phyloP scores from a whole-genome alignment of 257 asterid species.

The Solanum megistacrolobum region DNA sequence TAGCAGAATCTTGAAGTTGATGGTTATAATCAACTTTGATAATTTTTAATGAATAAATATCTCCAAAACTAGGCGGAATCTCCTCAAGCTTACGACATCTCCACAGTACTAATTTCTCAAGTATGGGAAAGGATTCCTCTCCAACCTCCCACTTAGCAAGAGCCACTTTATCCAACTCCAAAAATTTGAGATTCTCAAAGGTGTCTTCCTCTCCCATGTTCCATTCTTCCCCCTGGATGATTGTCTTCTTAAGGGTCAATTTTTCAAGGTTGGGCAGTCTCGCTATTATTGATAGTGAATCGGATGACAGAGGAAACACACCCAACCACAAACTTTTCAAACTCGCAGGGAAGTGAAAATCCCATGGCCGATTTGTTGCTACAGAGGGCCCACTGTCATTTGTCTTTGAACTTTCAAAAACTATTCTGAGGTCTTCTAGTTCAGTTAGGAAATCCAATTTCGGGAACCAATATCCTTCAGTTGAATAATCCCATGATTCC shows the following conservation, averaged over 20 bases:
- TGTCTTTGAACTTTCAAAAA: background rate
- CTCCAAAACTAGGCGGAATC: background rate
- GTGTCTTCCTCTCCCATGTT: background rate
- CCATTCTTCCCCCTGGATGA: background rate
- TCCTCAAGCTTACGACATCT: background rate
- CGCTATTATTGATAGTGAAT: background rate
- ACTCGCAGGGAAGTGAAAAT: background rate
- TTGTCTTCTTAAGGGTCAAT: accelerated
- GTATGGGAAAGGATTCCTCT: background rate
- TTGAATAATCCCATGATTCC: background rate
- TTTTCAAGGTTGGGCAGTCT: background rate
- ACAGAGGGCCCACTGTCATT: background rate
- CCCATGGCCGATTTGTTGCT: background rate
- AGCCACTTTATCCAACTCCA: background rate
- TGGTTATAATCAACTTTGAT: background rate
- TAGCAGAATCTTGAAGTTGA: background rate
- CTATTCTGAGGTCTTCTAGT: accelerated
- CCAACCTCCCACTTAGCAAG: background rate
- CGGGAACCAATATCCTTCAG: background rate
- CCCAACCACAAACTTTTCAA: accelerated
- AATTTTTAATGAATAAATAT: background rate
- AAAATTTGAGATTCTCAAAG: background rate
- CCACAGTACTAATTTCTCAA: background rate
- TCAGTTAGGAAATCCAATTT: background rate
- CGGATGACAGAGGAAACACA: background rate